phyloP scores from a whole-genome alignment of 2,329 filamentous ascomycete species.

The Tolypocladium endophyticum region DNA sequence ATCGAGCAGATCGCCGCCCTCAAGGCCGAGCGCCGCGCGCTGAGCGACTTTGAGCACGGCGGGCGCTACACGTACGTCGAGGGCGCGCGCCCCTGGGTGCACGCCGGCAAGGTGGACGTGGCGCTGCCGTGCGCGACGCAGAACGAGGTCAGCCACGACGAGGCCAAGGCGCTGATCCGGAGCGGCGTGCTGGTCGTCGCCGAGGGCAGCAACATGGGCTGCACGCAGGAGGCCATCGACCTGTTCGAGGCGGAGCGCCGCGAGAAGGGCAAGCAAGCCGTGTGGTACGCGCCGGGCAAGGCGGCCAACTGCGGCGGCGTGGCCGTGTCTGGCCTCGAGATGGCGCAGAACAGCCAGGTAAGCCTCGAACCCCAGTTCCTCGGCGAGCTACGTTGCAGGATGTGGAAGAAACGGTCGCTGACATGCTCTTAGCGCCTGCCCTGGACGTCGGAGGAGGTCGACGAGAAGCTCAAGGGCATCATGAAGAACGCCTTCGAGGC shows the following conservation, averaged over 20 bases:
- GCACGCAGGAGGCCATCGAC: conserved; percentile 90
- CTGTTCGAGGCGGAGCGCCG: conserved; percentile 73
- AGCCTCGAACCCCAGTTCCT: neutral
- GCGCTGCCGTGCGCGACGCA: conserved; percentile 90
- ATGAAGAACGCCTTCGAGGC: conserved; percentile 92
- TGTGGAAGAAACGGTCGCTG: neutral
- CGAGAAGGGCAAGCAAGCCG: conserved; percentile 55
- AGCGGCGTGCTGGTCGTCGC: conserved; percentile 77
- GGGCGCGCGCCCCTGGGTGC: conserved; percentile 81
- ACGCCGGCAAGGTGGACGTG: conserved; percentile 82
- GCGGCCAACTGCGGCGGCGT: conserved; percentile 97
- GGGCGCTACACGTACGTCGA: conserved; percentile 75
- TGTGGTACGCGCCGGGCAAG: conserved; percentile 97
- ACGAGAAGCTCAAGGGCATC: conserved; percentile 80
- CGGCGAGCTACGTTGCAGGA: no score
- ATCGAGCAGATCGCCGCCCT: conserved; percentile 69
- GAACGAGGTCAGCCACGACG: conserved; percentile 91
- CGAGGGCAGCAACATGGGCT: conserved; percentile 98
- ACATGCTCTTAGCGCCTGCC: conserved; percentile 48
- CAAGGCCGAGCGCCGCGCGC: conserved; percentile 77
- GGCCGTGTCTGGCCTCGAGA: conserved; percentile 93
- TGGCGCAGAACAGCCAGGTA: conserved; percentile 84
- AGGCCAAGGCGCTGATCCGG: conserved; percentile 72
- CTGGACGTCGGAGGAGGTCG: conserved; percentile 87
- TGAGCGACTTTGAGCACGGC: conserved; percentile 58